Percentiles rank a stretch among this genome's conserved stretches.
phyloP scores from a whole-genome alignment of 768 basidiomycete genomes.

The Amanita pseudoporphyria region DNA sequence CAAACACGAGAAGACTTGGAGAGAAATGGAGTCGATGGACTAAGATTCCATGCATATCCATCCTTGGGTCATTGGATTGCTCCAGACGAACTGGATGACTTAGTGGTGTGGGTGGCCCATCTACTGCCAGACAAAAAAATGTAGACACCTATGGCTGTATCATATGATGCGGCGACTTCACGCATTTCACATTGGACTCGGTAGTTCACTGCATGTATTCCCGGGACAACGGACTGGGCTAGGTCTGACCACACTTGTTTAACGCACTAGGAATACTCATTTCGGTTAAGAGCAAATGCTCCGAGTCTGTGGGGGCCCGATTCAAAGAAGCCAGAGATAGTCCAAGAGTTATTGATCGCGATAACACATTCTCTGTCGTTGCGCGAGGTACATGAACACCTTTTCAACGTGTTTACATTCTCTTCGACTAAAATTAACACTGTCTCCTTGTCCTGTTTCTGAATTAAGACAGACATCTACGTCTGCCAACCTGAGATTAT shows the following conservation, averaged over 20 bases:
- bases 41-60: conserved; percentile 20
- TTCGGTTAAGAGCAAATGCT: conserved; percentile 33
- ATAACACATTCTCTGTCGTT: too few relatives aligned
- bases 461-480: too few relatives aligned
- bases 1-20: conserved; percentile 11
- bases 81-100: conserved; percentile 17
- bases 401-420: too few relatives aligned
- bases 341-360: too few relatives aligned
- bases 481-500: too few relatives aligned
- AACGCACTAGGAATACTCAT: background rate
- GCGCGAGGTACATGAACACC: too few relatives aligned
- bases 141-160: background rate
- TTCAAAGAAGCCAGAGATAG: conserved; percentile 17
- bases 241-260: conserved; percentile 2
- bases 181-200: background rate
- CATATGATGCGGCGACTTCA: too few relatives aligned
- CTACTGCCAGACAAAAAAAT: conserved; percentile 4
- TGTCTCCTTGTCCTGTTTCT: too few relatives aligned
- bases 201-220: conserved; percentile 5
- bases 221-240: conserved; percentile 3
- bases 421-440: too few relatives aligned
- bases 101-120: conserved; percentile 18
- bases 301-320: conserved; percentile 34
- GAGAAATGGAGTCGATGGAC: conserved; percentile 10
- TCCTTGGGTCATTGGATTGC: conserved; percentile 20